phyloP scores from a whole-genome alignment of 2,329 filamentous ascomycete species.

The Celoporthe dispersa region DNA sequence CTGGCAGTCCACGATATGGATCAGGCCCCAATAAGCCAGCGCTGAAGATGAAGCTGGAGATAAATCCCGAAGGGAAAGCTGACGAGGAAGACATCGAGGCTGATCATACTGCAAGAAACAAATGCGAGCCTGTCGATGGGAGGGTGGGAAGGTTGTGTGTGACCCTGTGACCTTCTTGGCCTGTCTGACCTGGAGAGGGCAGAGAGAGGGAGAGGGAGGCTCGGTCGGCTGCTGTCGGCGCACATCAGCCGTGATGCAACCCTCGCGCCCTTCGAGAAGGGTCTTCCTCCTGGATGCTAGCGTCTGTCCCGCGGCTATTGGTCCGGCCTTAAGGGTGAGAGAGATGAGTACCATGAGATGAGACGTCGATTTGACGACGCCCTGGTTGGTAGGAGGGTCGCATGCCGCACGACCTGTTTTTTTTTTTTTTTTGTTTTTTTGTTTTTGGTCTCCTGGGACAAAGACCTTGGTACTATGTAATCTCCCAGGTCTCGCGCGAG shows the following conservation, averaged over 20 bases:
- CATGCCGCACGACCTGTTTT: slow-evolving; percentile 2
- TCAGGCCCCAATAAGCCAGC: not conserved
- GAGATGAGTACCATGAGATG: slow-evolving; percentile 4
- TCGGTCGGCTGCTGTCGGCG: not conserved
- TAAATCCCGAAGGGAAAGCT: not conserved
- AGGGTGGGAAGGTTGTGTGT: not conserved
- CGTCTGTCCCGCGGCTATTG: not conserved
- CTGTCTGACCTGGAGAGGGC: not conserved
- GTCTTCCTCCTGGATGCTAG: not conserved
- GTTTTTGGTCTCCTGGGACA: not conserved
- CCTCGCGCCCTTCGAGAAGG: not conserved
- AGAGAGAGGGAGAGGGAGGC: not conserved
- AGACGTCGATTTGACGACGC: not conserved
- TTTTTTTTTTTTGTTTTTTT: not conserved
- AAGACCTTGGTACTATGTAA: not conserved
- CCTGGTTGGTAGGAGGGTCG: not conserved
- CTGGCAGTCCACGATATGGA: slow-evolving; percentile 6
- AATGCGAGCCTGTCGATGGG: not conserved
- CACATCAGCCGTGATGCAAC: slow-evolving; percentile 1
- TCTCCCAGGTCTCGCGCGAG: not conserved
- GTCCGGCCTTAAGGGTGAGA: not conserved
- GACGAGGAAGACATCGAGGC: not conserved
- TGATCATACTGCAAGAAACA: not conserved
- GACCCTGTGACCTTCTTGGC: not conserved
- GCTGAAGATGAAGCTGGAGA: not conserved